Evolutionary conservation across 2,329 filamentous ascomycete genomes (phyloP), one percentile per base, ranked within the genome.

Genomic region (Colletotrichum melonis): DNA sequence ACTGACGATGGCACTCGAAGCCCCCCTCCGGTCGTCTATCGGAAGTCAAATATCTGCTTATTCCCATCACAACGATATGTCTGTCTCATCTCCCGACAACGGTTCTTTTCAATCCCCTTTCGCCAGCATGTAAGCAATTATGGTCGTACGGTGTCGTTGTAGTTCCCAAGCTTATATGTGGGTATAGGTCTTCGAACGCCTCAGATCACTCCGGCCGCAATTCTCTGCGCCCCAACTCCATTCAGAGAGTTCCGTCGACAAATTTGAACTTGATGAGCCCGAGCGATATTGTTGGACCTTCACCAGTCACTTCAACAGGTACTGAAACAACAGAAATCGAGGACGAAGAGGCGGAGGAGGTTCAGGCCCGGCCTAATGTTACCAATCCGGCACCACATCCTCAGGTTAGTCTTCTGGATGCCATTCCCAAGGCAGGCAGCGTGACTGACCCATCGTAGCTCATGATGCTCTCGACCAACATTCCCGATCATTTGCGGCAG

Each of bases 321-420:
- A 97, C 94, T 28, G 93, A 93, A 78, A 92, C 90, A 52, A 96
- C 94, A 12, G 94, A 97, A 80, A 95, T 97, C 67, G 94, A 97
- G 75, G 94, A 96, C 76, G 93, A 95, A 75, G 88, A 84, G 62
- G 87, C 88, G 55, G 92, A 94, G 75, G 92, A 92, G 76, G 86
- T 88, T 75, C 85, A 84, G 78, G 81, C 77, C 65, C 79, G 80
- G 75, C 79, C 80, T 63, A 78, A 76, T 64, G 78, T 83, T 76
- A 78, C 83, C 76, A 80, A 82, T 77, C 75, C 79, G 67, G 78
- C 78, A 30, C 77, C 77, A 46, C 84, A 81, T 74, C 83, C 82
- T 74, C 82, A 84, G 79, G 84, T 86, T 75, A 65, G 80, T 79
- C 24, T 38, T 54, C 26, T 12, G 7, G 28, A 30, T 22, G 42